Evolutionary conservation across 345 rosid species (phyloP).

Genomic region (Diplotaxis tenuifolia): DNA sequence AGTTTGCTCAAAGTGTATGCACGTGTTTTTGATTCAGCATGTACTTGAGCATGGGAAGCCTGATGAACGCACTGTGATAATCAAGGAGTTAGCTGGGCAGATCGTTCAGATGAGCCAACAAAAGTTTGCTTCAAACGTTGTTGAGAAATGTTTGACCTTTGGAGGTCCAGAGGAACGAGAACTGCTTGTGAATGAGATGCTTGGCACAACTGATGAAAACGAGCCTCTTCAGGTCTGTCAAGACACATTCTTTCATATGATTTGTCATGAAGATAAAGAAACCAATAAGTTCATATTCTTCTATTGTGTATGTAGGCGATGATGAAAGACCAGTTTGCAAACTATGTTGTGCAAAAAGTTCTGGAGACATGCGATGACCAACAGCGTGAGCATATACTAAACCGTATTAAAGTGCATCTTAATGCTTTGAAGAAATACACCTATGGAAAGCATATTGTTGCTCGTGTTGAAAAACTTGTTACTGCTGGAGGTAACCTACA

Average conservation of each 20-base stretch:
- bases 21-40: conserved; percentile 48
- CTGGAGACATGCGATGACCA: conserved; percentile 95
- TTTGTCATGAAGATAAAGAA: neutral
- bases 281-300: neutral
- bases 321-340: conserved; percentile 99
- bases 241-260: no score
- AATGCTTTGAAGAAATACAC: conserved; percentile 91
- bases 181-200: conserved; percentile 86
- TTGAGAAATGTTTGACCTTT: conserved; percentile 86
- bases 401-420: conserved; percentile 83
- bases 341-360: conserved; percentile 97
- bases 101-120: conserved; percentile 98
- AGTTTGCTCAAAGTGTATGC: neutral
- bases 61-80: conserved; percentile 74
- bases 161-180: conserved; percentile 76
- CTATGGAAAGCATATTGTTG: conserved; percentile 95
- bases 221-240: conserved; percentile 93
- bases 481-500: conserved; percentile 78
- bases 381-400: conserved; percentile 77
- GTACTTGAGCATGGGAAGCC: conserved; percentile 95
- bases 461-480: conserved; percentile 93
- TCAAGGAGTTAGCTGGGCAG: conserved; percentile 73
- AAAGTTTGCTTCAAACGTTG: conserved; percentile 94
- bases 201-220: conserved; percentile 87
- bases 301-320: conserved; percentile 50